Conservation (phyloP, 495 filamentous ascomycete species). For the Aspergillus ostianus region DNA sequence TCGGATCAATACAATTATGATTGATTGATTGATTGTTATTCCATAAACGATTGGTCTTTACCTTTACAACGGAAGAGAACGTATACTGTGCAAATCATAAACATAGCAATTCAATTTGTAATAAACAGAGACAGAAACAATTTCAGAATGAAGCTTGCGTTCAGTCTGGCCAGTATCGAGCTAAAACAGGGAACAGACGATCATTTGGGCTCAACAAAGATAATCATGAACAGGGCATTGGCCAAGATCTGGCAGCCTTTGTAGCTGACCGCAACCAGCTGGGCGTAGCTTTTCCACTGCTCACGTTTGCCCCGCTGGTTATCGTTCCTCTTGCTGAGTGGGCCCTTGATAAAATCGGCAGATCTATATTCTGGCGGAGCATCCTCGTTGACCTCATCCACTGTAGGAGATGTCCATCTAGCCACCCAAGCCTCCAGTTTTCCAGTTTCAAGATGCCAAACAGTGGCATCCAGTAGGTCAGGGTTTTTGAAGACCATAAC, state of each 20-base stretch:
- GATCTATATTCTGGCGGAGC: not conserved
- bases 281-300: not conserved
- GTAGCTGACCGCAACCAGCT: not conserved
- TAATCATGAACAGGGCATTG: not conserved
- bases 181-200: not conserved
- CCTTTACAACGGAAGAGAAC: too few relatives aligned
- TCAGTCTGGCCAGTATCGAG: too few relatives aligned
- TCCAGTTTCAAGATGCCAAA: not conserved
- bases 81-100: too few relatives aligned
- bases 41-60: too few relatives aligned
- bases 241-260: not conserved
- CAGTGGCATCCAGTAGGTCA: not conserved
- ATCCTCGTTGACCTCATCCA: not conserved
- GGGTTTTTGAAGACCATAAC: not conserved
- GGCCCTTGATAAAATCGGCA: not conserved
- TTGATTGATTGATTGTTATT: too few relatives aligned
- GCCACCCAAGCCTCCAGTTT: not conserved
- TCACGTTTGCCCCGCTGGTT: too few relatives aligned
- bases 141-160: too few relatives aligned
- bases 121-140: too few relatives aligned
- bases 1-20: too few relatives aligned
- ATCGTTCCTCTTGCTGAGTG: not conserved
- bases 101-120: too few relatives aligned
- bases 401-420: not conserved
- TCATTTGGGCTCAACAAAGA: not conserved